Evolutionary conservation across 1,284 basidiomycete species (phyloP).

Genomic region (Naganishia albida): DNA sequence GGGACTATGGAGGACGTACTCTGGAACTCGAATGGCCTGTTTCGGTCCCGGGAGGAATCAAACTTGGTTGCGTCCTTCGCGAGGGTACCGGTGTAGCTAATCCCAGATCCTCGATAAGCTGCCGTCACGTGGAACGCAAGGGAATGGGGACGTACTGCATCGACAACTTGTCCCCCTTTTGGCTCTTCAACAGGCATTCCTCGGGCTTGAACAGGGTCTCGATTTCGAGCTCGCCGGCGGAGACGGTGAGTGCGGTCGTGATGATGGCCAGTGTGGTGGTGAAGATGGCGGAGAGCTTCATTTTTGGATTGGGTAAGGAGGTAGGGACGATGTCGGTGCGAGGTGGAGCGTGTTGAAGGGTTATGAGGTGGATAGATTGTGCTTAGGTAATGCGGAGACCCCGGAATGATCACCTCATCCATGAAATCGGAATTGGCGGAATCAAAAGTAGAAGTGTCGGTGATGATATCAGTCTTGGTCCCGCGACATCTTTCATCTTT

Average conservation of each 20-base stretch:
- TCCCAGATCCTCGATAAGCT: background rate
- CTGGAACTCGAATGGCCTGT: constrained; percentile 58
- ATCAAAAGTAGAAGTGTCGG: background rate
- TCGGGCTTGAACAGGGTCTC: constrained; percentile 57
- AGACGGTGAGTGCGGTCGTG: constrained; percentile 9
- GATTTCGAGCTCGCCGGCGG: constrained; percentile 44
- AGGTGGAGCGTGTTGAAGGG: constrained; percentile 3
- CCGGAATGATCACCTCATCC: constrained; percentile 17
- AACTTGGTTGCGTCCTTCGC: constrained; percentile 58
- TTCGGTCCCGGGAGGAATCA: constrained; percentile 59
- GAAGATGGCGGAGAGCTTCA: constrained; percentile 31
- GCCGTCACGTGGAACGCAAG: background rate
- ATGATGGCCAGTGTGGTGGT: constrained; percentile 9
- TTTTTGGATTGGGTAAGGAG: background rate
- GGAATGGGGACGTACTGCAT: constrained; percentile 53
- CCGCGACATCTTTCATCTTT: no score
- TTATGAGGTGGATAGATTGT: background rate
- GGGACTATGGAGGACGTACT: constrained; percentile 40
- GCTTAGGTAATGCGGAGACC: constrained; percentile 24
- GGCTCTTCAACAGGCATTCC: constrained; percentile 56
- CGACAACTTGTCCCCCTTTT: constrained; percentile 57
- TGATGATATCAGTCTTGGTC: no score
- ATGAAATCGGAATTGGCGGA: constrained; percentile 1
- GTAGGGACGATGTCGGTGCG: background rate
- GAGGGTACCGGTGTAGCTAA: constrained; percentile 58